Conservation (phyloP, 805 yeast genomes). For the Pichia scutulata region DNA sequence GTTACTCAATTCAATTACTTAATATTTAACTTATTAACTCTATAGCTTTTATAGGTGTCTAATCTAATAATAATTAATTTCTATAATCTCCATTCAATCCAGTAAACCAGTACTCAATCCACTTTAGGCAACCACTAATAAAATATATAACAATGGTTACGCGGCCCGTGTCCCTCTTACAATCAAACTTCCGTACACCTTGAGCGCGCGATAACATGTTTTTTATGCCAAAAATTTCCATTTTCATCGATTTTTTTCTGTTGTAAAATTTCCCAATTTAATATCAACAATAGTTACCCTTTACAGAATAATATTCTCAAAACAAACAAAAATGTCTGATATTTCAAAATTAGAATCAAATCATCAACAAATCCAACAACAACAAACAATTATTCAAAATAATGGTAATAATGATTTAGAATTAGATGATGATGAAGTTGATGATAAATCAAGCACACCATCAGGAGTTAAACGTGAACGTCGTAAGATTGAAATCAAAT, state of each 20-base stretch:
- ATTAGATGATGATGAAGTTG: constrained; percentile 36
- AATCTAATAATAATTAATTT: background rate
- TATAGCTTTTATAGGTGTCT: background rate
- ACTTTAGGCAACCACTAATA: too few relatives aligned
- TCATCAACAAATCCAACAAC: constrained; percentile 1
- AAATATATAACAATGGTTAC: too few relatives aligned
- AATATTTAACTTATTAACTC: background rate
- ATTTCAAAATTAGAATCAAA: constrained; percentile 3
- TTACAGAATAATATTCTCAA: background rate
- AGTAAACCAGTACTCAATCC: too few relatives aligned
- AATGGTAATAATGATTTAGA: background rate
- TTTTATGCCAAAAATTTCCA: background rate
- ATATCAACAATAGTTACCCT: background rate
- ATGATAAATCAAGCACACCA: constrained; percentile 37
- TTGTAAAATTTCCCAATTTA: background rate
- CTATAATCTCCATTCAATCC: too few relatives aligned
- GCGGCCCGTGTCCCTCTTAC: background rate
- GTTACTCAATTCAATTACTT: background rate
- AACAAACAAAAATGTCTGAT: background rate
- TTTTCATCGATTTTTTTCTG: background rate
- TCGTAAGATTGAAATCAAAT: constrained; percentile 92
- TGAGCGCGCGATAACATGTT: background rate
- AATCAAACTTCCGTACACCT: background rate
- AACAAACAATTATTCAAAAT: constrained; percentile 1
- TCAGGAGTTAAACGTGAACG: constrained; percentile 49